Base-by-base conservation (phyloP, 2,329 filamentous ascomycete genomes). In the Xenosphaeropsis pyriputrescens region DNA sequence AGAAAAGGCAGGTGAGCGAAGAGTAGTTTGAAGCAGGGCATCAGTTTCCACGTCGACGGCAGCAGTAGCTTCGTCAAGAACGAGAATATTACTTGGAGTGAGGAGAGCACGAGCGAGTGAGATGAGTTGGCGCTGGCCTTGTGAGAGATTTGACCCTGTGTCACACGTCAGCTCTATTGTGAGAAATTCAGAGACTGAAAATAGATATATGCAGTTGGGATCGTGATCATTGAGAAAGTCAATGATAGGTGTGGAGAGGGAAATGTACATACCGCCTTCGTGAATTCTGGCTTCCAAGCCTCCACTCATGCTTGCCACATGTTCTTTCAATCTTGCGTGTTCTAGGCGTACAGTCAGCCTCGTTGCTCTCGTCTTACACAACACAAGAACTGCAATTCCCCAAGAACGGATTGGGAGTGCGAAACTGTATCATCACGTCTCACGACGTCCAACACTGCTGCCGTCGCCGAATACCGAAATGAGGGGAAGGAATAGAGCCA, bases 61-160 rank as follows among this genome's bases (percentile, higher is more conserved):
- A 47, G 86, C 86, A 19, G 91, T 98, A 41, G 93, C 91, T 69
- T 98, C 91, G 57, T 98, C 91, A 18, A 98, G 71, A 2, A 98
- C 88, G 43, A 98, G 71, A 51, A 98, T 96, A 60, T 96, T 96
- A 60, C 85, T 93, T 12, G 91, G 91, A 5, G 89, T 93, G 35
- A 98, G 72, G 57, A 98, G 74, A 18, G 93, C 93, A 36, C 91
- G 85, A 31, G 93, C 91, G 34, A 98, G 71, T 14, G 88, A 95
- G 37, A 98, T 73, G 42, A 98, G 76, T 61, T 98, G 91, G 38
- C 89, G 78, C 60, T 98, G 93, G 36, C 91, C 91, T 57, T 93
- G 82, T 40, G 86, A 95, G 41, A 98, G 72, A 57, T 98, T 98
- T 42, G 86, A 94, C 39, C 91, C 85, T 36, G 33, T n/a, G 33